These are phyloP conservation scores for Lasiosphaeriaceae sp. DNA, from an alignment of 495 filamentous ascomycete genomes.

Conservation along the genomic window DNA sequence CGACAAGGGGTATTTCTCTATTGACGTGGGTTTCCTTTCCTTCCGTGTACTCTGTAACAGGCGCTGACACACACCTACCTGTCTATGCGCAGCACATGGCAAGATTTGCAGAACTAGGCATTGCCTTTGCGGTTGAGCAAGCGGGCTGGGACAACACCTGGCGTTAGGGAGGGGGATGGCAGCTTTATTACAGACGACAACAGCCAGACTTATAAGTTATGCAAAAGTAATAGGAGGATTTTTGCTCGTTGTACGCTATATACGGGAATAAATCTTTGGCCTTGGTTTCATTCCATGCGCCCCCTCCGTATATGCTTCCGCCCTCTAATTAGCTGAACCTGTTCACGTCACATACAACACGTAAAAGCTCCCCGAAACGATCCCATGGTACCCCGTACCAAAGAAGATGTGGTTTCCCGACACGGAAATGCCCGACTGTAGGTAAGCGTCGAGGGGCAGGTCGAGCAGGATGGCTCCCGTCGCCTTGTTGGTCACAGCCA, in stretches of 20 bases:
- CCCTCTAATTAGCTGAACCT: too few species aligned
- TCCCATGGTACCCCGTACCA: constrained; percentile 9
- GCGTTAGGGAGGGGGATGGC: too few species aligned
- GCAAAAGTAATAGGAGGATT: too few species aligned
- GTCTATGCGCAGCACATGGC: constrained; percentile 10
- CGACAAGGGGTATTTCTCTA: constrained; percentile 9
- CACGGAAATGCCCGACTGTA: constrained; percentile 2
- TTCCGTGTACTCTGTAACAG: background rate
- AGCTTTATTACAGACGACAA: too few species aligned
- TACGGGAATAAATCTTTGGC: too few species aligned
- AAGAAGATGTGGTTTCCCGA: constrained; percentile 5
- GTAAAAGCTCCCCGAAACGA: constrained; percentile 1
- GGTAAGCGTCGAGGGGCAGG: background rate
- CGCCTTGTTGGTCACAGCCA: constrained; percentile 4
- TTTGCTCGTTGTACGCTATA: too few species aligned
- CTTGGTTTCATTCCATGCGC: too few species aligned
- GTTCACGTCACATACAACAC: background rate
- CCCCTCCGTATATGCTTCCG: too few species aligned
- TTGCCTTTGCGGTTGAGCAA: constrained; percentile 21
- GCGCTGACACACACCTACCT: too few species aligned
- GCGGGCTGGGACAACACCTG: constrained; percentile 18
- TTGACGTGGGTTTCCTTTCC: constrained; percentile 2
- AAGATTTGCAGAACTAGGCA: constrained; percentile 13
- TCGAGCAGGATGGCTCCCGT: constrained; percentile 4
- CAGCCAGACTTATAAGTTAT: too few species aligned